phyloP scores from a whole-genome alignment of 2,329 filamentous ascomycete species.

The Penicillium sp. region DNA sequence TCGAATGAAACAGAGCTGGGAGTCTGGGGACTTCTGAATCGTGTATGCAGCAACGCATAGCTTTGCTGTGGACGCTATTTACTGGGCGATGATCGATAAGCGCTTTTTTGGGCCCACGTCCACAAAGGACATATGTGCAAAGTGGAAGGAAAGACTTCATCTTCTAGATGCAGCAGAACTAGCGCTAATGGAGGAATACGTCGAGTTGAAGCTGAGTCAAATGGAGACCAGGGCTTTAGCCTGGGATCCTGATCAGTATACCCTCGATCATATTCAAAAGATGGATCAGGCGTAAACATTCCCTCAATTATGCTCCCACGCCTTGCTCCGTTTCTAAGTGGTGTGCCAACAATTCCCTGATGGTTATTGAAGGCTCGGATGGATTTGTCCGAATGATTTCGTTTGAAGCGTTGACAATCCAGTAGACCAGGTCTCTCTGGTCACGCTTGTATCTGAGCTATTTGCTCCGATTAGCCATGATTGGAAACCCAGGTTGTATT shows the following conservation, averaged over 20 bases:
- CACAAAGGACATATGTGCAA: background rate
- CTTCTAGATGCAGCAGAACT: background rate
- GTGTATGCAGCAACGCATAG: slow-evolving; percentile 10
- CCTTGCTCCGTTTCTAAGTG: no score
- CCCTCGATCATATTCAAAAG: background rate
- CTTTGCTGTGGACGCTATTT: slow-evolving; percentile 11
- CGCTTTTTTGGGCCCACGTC: background rate
- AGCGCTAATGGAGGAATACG: background rate
- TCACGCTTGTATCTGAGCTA: no score
- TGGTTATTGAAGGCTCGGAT: no score
- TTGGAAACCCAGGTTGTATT: no score
- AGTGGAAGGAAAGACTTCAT: background rate
- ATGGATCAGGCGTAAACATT: background rate
- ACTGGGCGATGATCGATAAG: background rate
- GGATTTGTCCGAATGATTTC: no score
- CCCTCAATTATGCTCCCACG: no score
- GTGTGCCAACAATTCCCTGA: no score
- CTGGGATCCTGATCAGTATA: background rate
- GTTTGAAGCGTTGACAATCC: no score
- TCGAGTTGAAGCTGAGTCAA: background rate
- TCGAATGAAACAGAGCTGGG: slow-evolving; percentile 6
- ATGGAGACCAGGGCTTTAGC: background rate
- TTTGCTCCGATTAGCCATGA: no score
- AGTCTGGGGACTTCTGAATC: slow-evolving; percentile 9
- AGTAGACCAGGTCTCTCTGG: no score